Base-by-base conservation (phyloP, 805 yeast genomes). In the Scheffersomyces coipomensis region DNA sequence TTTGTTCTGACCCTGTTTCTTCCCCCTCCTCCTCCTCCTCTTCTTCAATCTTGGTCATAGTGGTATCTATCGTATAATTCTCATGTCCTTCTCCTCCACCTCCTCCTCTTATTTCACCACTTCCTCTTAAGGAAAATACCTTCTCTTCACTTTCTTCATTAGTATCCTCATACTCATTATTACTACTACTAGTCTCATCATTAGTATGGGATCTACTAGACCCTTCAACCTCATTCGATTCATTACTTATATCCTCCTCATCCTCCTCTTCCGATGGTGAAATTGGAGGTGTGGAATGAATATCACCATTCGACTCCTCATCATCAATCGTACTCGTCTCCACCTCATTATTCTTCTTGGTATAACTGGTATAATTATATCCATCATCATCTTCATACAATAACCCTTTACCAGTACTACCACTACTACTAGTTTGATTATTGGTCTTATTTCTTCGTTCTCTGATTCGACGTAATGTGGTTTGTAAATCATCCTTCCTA, bases 301-400 rank as follows among this genome's bases (percentile, higher is more conserved):
- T 21, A 18, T 34, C 29, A 13, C 24, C 10, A 33, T 23, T n/a
- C 24, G 26, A 15, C 30, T 4, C 12, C 18, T 19, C 13, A 12
- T 27, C 13, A 37, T 15, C 11, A 24, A 34, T 22, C 37, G 27
- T 12, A 6, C 9, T 21, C 23, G 6, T 21, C 23, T 21, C 23
- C 9, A 7, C 6, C 23, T 21, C 23, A 9, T 7, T 6, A 21
- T 21, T 7, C 23, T n/a, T n/a, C 23, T 9, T 21, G 15, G n/a
- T 12, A 27, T 27, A 27, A 11, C 35, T 16, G 15, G 44, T 17
- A 23, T 39, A 43, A 10, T 34, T 22, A 35, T 43, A 43, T n/a
- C 47, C 47, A 38, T 43, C 47, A 30, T 43, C 47, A 32, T 43
- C 40, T 41, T 39, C 43, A 19, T 39, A 39, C 4, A 34, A 30